Evolutionary conservation across 805 yeast genomes (phyloP).

Genomic region (Kodamaea laetipori): DNA sequence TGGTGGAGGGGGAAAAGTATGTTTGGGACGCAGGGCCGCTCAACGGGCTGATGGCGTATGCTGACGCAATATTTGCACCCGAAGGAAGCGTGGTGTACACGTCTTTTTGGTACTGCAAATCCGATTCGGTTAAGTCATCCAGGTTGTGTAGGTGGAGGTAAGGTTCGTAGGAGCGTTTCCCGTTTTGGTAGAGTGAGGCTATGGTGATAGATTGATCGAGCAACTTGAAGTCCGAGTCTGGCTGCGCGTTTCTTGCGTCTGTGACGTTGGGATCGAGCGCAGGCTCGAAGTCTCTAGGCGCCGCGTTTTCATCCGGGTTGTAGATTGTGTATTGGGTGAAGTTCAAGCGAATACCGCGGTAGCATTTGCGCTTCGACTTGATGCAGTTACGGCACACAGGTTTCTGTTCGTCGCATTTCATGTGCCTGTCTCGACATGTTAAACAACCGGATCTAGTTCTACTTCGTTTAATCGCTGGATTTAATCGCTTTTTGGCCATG

Average conservation of each 20-base stretch:
- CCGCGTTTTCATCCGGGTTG: slow-evolving; percentile 27
- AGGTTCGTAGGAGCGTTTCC: slow-evolving; percentile 32
- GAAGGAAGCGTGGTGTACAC: slow-evolving; percentile 16
- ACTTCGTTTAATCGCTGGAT: slow-evolving; percentile 31
- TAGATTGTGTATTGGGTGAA: slow-evolving; percentile 45
- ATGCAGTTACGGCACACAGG: slow-evolving; percentile 63
- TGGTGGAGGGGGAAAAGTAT: neutral
- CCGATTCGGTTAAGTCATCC: slow-evolving; percentile 36
- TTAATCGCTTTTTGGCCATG: slow-evolving; percentile 30
- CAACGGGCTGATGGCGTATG: slow-evolving; percentile 1
- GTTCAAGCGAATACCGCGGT: slow-evolving; percentile 48
- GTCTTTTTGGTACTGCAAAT: slow-evolving; percentile 30
- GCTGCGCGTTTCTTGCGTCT: neutral
- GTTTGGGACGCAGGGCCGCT: neutral
- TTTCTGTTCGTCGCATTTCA: slow-evolving; percentile 65
- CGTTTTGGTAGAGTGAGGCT: slow-evolving; percentile 41
- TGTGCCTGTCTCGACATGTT: slow-evolving; percentile 65
- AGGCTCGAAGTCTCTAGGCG: slow-evolving; percentile 1
- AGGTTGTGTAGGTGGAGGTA: slow-evolving; percentile 34
- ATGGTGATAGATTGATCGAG: slow-evolving; percentile 47
- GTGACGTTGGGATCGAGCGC: neutral
- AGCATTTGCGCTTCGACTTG: slow-evolving; percentile 50
- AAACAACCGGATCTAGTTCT: slow-evolving; percentile 55
- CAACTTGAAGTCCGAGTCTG: slow-evolving; percentile 21
- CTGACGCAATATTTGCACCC: neutral